Percentiles rank a stretch among this genome's conserved stretches.
Evolutionary conservation across 1,139 yeast species (phyloP).

Genomic region (Saccharomycopsis crataegensis): DNA sequence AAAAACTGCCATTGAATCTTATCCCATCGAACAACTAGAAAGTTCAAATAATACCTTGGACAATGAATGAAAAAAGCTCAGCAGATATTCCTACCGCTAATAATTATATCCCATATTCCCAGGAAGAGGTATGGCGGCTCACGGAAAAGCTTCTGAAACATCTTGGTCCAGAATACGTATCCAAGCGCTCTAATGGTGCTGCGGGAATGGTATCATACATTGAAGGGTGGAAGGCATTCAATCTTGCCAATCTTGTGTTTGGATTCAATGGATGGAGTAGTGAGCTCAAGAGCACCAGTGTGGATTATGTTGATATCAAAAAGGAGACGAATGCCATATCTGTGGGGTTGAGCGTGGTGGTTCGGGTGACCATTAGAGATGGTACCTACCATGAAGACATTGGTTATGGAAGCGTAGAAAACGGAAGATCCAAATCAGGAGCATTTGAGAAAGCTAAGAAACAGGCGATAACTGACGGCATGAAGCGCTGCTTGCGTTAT

Average conservation of each 20-base stretch:
- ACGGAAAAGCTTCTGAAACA: constrained; percentile 43
- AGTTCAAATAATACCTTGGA: too few relatives aligned
- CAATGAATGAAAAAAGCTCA: too few relatives aligned
- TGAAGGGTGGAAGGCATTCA: constrained; percentile 78
- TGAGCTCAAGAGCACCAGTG: constrained; percentile 54
- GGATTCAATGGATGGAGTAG: constrained; percentile 81
- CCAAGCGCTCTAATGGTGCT: constrained; percentile 74
- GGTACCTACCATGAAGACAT: constrained; percentile 78
- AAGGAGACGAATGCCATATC: constrained; percentile 46
- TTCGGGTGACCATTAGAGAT: constrained; percentile 62
- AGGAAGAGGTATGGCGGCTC: constrained; percentile 8
- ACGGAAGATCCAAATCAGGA: constrained; percentile 59
- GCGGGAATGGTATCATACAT: constrained; percentile 60
- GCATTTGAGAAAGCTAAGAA: constrained; percentile 79
- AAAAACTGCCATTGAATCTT: not conserved
- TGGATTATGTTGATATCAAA: constrained; percentile 65
- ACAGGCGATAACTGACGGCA: constrained; percentile 76
- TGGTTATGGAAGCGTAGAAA: constrained; percentile 74
- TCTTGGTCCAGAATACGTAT: constrained; percentile 86
- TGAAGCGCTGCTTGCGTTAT: constrained; percentile 68
- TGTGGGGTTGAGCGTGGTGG: constrained; percentile 64
- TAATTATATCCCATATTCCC: constrained; percentile 1
- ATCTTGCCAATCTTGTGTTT: constrained; percentile 71
- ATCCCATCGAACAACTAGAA: too few relatives aligned
- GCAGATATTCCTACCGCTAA: too few relatives aligned